Percentiles rank a stretch among this genome's conserved stretches.
These are phyloP conservation scores for Paramecium caudatum DNA, from an alignment of 73 alveolate species.

Conservation along the genomic window DNA sequence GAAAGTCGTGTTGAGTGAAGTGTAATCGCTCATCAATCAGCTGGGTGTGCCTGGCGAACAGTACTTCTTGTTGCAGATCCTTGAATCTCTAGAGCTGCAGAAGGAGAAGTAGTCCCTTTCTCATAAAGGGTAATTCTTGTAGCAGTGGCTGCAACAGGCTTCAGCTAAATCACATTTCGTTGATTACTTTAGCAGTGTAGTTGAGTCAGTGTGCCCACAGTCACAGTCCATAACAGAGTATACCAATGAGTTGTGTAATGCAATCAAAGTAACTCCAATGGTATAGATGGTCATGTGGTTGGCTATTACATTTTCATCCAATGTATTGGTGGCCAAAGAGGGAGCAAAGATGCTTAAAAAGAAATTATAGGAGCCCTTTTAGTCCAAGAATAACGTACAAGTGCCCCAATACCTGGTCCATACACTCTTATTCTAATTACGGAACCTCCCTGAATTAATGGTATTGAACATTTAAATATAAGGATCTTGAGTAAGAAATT, in stretches of 20 bases:
- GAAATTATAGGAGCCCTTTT: slow-evolving; percentile 16
- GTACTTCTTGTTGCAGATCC: slow-evolving; percentile 28
- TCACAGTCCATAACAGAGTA: slow-evolving; percentile 16
- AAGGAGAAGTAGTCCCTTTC: slow-evolving; percentile 25
- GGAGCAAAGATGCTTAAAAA: slow-evolving; percentile 60
- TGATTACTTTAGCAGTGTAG: slow-evolving; percentile 53
- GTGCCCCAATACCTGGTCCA: not conserved
- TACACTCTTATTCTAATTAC: not conserved
- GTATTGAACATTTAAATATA: slow-evolving; percentile 20
- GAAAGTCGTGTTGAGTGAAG: slow-evolving; percentile 35
- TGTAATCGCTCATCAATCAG: slow-evolving; percentile 17
- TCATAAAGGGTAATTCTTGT: not conserved
- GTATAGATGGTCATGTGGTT: slow-evolving; percentile 26
- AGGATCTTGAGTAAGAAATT: slow-evolving; percentile 54
- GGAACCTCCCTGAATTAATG: slow-evolving; percentile 16
- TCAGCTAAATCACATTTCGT: slow-evolving; percentile 46
- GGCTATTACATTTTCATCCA: not conserved
- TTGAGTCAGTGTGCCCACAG: slow-evolving; percentile 48
- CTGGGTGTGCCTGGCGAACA: slow-evolving; percentile 63
- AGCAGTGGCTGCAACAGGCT: slow-evolving; percentile 8
- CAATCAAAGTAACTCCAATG: not conserved
- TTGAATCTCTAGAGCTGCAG: slow-evolving; percentile 17
- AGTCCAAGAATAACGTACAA: slow-evolving; percentile 20
- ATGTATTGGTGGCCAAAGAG: not conserved
- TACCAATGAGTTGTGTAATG: not conserved